Percentiles rank a stretch among this genome's conserved stretches.
Conservation (phyloP, 2,329 filamentous ascomycete genomes). For the Blastomyces gilchristii region DNA sequence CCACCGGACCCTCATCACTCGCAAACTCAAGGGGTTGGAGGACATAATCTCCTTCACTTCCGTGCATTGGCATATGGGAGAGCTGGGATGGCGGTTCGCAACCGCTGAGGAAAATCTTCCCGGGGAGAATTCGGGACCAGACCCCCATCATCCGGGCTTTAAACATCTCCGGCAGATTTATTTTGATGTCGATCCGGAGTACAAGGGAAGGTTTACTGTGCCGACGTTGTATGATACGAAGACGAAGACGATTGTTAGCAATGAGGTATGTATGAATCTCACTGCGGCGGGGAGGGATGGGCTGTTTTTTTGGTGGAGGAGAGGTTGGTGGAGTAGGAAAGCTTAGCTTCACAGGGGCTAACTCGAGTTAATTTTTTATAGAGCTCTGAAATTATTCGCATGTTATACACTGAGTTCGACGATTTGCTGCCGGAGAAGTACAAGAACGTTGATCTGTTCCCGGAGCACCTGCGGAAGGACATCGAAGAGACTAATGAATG, state of each 20-base stretch:
- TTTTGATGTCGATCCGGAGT: slow-evolving; percentile 61
- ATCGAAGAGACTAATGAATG: slow-evolving; percentile 73
- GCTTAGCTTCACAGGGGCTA: neutral
- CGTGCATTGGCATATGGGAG: slow-evolving; percentile 87
- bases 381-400: slow-evolving; percentile 79
- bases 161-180: slow-evolving; percentile 71
- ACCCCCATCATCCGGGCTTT: slow-evolving; percentile 54
- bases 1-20: slow-evolving; percentile 73
- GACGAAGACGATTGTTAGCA: slow-evolving; percentile 67
- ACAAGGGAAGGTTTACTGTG: slow-evolving; percentile 73
- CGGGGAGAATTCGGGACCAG: slow-evolving; percentile 44
- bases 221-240: slow-evolving; percentile 69
- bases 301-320: too few species aligned
- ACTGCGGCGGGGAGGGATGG: too few species aligned
- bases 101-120: slow-evolving; percentile 51
- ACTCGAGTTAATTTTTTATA: slow-evolving; percentile 13
- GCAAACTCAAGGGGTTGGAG: slow-evolving; percentile 85
- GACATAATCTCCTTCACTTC: slow-evolving; percentile 66
- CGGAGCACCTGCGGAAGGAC: slow-evolving; percentile 48
- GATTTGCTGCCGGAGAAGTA: slow-evolving; percentile 52
- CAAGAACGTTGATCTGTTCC: slow-evolving; percentile 56
- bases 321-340: neutral
- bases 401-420: slow-evolving; percentile 78
- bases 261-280: slow-evolving; percentile 50
- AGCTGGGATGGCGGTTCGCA: slow-evolving; percentile 74